These are phyloP conservation scores for Boletus subparvulus DNA, from an alignment of 768 basidiomycete genomes.

Conservation along the genomic window DNA sequence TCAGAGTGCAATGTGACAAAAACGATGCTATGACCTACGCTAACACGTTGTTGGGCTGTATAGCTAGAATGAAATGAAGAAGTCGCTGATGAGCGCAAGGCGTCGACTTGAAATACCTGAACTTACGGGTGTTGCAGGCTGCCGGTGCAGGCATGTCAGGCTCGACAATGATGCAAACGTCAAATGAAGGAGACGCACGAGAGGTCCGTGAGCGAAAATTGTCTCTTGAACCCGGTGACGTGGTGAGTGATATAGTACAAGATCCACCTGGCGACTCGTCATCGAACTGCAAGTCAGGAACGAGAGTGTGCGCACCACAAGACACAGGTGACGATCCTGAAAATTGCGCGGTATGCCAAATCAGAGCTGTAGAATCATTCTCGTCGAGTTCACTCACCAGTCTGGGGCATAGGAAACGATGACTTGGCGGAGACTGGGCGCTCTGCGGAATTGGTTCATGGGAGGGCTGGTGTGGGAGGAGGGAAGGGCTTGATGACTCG, in stretches of 20 bases:
- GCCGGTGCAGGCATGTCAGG: conserved; percentile 16
- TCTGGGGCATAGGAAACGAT: conserved; percentile 66
- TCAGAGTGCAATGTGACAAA: background rate
- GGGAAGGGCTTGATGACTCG: background rate
- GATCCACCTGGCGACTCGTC: conserved; percentile 40
- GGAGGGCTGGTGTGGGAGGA: background rate
- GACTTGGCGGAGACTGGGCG: conserved; percentile 18
- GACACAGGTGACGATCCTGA: conserved; percentile 62
- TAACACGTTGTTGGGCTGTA: conserved; percentile 68
- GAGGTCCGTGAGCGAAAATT: conserved; percentile 75
- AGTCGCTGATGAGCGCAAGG: background rate
- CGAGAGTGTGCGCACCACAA: conserved; percentile 50
- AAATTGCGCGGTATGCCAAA: background rate
- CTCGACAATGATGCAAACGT: background rate
- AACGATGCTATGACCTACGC: conserved; percentile 35
- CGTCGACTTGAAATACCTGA: background rate
- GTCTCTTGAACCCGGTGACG: conserved; percentile 67
- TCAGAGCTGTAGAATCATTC: background rate
- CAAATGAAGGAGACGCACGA: conserved; percentile 48
- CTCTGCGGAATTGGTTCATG: conserved; percentile 14
- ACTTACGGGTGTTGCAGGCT: conserved; percentile 42
- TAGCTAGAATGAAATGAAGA: conserved; percentile 39
- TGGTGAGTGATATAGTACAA: conserved; percentile 56
- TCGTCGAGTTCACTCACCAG: conserved; percentile 48
- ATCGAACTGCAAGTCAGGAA: background rate